These are phyloP conservation scores for Trichoderma atroviride DNA, from an alignment of 2,329 filamentous ascomycete species.

Conservation along the genomic window DNA sequence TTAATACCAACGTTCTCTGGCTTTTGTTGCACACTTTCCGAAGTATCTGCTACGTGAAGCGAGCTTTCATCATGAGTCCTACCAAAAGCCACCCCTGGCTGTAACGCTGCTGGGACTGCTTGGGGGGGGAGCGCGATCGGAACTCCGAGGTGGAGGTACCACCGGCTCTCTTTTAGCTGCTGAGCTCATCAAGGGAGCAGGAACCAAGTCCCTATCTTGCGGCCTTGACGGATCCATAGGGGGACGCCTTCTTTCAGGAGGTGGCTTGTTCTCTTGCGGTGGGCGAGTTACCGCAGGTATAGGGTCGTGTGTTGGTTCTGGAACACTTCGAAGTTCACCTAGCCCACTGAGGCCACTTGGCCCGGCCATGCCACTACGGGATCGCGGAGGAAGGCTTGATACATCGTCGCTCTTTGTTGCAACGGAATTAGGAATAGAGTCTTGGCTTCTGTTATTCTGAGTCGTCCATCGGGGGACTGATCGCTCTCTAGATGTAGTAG, in stretches of 20 bases:
- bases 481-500: conserved; percentile 43
- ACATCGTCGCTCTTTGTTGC: conserved; percentile 54
- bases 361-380: conserved; percentile 53
- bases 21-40: conserved; percentile 19
- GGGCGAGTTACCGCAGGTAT: conserved; percentile 27
- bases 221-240: conserved; percentile 65
- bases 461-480: conserved; percentile 51
- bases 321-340: conserved; percentile 33
- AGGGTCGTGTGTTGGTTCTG: conserved; percentile 29
- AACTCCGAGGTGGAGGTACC: conserved; percentile 55
- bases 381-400: conserved; percentile 54
- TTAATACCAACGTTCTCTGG: neutral
- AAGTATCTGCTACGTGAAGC: conserved; percentile 10
- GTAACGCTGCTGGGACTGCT: conserved; percentile 40
- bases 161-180: conserved; percentile 48
- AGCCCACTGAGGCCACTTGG: conserved; percentile 45
- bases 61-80: conserved; percentile 41
- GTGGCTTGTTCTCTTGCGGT: conserved; percentile 47
- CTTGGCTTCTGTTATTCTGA: conserved; percentile 59
- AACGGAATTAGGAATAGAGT: conserved; percentile 56
- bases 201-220: conserved; percentile 58
- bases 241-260: conserved; percentile 66
- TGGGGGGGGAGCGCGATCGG: conserved; percentile 50
- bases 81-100: conserved; percentile 33
- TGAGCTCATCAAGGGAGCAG: conserved; percentile 60